Conservation (phyloP, 768 basidiomycete species). For the Auricularia cornea region DNA sequence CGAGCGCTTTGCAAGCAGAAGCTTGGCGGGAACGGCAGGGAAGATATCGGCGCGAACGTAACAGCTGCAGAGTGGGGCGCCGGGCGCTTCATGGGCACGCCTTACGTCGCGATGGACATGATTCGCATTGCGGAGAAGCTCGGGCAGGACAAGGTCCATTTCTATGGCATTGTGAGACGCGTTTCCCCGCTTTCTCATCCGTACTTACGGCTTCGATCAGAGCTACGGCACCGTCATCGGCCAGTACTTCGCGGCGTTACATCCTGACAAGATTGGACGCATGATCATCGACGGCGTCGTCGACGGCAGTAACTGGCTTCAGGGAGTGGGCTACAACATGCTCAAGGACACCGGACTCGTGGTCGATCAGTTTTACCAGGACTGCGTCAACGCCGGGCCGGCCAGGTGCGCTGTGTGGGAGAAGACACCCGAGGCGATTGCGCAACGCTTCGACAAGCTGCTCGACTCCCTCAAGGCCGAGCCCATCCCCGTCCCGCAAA, state of each 20-base stretch:
- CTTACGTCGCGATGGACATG: constrained; percentile 13
- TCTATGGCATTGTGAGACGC: background rate
- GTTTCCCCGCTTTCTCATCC: too few species aligned
- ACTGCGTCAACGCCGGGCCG: too few species aligned
- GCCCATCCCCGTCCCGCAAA: too few species aligned
- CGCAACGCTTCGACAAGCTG: too few species aligned
- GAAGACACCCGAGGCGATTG: too few species aligned
- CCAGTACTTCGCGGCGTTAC: background rate
- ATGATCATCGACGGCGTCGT: constrained; percentile 4
- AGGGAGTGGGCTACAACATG: background rate
- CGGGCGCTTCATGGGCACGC: constrained; percentile 1
- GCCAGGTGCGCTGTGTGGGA: too few species aligned
- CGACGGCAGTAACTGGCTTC: background rate
- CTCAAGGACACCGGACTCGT: background rate
- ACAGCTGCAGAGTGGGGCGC: background rate
- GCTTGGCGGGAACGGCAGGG: background rate
- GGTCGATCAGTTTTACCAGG: background rate
- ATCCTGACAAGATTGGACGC: constrained; percentile 2
- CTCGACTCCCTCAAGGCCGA: too few species aligned
- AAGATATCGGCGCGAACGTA: background rate
- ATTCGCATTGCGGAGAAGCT: constrained; percentile 10
- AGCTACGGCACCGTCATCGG: constrained; percentile 3
- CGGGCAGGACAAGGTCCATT: constrained; percentile 12
- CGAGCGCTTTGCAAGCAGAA: background rate
- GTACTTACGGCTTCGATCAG: too few species aligned